Evolutionary conservation across 2,329 filamentous ascomycete species (phyloP).

Genomic region (Exutisphaerella laricina): DNA sequence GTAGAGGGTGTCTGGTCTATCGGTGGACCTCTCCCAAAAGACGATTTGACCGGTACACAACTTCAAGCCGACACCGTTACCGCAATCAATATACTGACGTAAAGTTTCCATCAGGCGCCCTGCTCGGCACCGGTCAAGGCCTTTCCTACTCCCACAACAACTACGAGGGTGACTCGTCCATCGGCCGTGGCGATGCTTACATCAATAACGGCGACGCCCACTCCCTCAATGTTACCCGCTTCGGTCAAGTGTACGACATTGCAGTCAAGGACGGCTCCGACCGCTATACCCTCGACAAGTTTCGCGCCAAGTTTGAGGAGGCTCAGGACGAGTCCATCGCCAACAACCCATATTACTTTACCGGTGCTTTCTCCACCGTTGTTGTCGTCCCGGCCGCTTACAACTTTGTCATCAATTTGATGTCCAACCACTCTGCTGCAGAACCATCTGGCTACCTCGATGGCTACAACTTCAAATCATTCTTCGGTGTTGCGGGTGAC

Average conservation of each 20-base stretch:
- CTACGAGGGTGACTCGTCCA: conserved; percentile 31
- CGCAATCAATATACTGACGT: no score
- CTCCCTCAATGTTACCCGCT: conserved; percentile 23
- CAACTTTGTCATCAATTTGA: conserved; percentile 28
- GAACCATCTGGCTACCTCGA: conserved; percentile 20
- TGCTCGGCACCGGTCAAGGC: conserved; percentile 24
- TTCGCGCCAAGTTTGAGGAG: conserved; percentile 24
- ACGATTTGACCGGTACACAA: conserved; percentile 1
- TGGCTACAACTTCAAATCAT: conserved; percentile 21
- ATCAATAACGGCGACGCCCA: conserved; percentile 27
- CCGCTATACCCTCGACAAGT: conserved; percentile 24
- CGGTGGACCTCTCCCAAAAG: conserved; percentile 22
- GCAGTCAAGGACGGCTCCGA: conserved; percentile 17
- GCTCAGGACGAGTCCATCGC: conserved; percentile 27
- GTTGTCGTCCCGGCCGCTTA: conserved; percentile 26
- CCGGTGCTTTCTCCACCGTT: conserved; percentile 26
- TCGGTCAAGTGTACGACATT: conserved; percentile 24
- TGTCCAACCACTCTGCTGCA: conserved; percentile 22
- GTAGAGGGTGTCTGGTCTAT: conserved; percentile 29
- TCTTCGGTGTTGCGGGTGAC: conserved; percentile 24
- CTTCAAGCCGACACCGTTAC: no score
- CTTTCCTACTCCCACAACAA: conserved; percentile 30
- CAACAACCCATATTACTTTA: conserved; percentile 33
- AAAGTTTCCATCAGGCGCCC: neutral
- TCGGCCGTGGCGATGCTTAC: conserved; percentile 24